Evolutionary conservation across 2,329 filamentous ascomycete genomes (phyloP).

Genomic region (Arthroderma uncinatum): DNA sequence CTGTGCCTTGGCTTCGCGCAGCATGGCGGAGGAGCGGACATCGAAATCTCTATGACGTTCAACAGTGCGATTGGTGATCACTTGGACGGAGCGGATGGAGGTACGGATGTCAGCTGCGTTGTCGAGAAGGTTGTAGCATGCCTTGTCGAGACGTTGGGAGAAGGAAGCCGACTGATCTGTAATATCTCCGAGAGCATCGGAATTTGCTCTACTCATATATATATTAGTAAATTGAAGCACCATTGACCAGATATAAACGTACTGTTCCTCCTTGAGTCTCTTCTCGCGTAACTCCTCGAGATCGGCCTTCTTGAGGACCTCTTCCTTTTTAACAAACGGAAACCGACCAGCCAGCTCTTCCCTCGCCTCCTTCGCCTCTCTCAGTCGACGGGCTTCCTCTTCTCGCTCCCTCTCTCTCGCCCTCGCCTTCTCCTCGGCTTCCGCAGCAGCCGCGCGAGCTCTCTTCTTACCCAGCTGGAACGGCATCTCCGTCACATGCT

Average conservation of each 20-base stretch:
- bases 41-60: slow-evolving; percentile 31
- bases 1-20: slow-evolving; percentile 29
- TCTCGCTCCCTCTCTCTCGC: not conserved
- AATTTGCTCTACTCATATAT: slow-evolving; percentile 14
- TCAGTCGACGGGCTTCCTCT: not conserved
- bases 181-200: slow-evolving; percentile 27
- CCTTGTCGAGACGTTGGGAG: slow-evolving; percentile 38
- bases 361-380: not conserved
- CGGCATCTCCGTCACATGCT: not conserved
- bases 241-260: slow-evolving; percentile 37
- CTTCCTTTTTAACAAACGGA: slow-evolving; percentile 17
- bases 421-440: not conserved
- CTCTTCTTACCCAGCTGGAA: slow-evolving; percentile 2
- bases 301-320: slow-evolving; percentile 26
- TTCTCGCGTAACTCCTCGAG: slow-evolving; percentile 38
- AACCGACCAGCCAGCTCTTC: not conserved
- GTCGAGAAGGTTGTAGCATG: slow-evolving; percentile 39
- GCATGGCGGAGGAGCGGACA: slow-evolving; percentile 25
- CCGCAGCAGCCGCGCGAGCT: not conserved
- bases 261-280: slow-evolving; percentile 70
- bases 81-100: slow-evolving; percentile 34
- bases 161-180: slow-evolving; percentile 32
- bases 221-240: not conserved
- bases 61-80: slow-evolving; percentile 28
- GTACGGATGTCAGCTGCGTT: slow-evolving; percentile 32